phyloP scores from a whole-genome alignment of 2,329 filamentous ascomycete species.

The Domatiomyces globalis region DNA sequence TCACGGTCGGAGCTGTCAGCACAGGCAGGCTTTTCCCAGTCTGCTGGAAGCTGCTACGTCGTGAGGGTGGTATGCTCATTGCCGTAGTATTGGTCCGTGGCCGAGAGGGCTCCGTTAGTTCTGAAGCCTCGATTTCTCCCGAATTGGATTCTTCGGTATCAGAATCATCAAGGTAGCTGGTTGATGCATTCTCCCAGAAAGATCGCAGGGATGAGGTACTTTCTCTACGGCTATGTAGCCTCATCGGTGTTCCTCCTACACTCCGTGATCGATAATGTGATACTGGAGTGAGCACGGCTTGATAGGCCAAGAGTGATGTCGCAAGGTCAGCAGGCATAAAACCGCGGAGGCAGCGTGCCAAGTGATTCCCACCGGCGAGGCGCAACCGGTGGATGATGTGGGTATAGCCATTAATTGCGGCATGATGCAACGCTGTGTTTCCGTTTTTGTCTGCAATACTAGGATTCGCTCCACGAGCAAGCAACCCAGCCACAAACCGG shows the following conservation, averaged over 20 bases:
- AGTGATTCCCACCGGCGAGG: constrained; percentile 57
- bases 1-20: background rate
- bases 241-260: constrained; percentile 39
- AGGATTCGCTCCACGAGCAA: constrained; percentile 64
- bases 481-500: constrained; percentile 60
- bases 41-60: constrained; percentile 13
- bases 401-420: constrained; percentile 58
- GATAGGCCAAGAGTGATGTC: constrained; percentile 48
- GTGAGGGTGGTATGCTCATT: constrained; percentile 6
- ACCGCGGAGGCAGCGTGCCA: constrained; percentile 53
- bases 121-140: constrained; percentile 6
- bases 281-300: constrained; percentile 48
- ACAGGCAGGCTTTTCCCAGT: background rate
- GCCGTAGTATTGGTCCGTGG: background rate
- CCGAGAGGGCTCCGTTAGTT: background rate
- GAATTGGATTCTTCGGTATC: constrained; percentile 29
- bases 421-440: constrained; percentile 70
- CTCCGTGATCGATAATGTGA: constrained; percentile 54
- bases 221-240: constrained; percentile 44
- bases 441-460: constrained; percentile 63
- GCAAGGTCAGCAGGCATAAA: constrained; percentile 59
- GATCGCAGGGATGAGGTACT: constrained; percentile 55
- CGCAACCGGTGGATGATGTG: constrained; percentile 66
- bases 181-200: constrained; percentile 46
- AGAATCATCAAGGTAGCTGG: constrained; percentile 22